Conservation (phyloP, 257 asterid species). For the Solanum gracilifrons region DNA sequence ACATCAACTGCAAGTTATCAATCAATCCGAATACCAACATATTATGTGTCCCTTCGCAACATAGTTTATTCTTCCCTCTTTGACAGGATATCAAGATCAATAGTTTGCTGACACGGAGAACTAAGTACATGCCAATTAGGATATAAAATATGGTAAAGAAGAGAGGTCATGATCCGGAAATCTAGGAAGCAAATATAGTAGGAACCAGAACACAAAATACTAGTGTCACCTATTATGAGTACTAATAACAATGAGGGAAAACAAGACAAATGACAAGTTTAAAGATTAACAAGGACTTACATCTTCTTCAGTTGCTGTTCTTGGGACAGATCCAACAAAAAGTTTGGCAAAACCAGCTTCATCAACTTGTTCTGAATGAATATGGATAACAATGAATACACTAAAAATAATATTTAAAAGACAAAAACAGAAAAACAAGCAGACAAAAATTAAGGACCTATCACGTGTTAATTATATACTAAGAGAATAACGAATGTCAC, state of each 20-base stretch:
- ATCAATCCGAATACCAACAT: neutral
- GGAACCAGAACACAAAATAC: neutral
- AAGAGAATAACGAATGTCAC: neutral
- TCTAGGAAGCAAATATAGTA: neutral
- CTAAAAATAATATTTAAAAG: neutral
- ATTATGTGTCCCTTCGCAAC: neutral
- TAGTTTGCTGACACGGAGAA: neutral
- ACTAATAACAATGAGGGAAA: neutral
- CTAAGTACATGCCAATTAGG: neutral
- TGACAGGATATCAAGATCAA: neutral
- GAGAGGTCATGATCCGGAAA: neutral
- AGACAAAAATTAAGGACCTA: neutral
- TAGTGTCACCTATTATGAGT: neutral
- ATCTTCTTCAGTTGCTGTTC: conserved; percentile 76
- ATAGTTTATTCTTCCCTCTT: neutral
- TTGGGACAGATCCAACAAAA: conserved; percentile 91
- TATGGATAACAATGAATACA: neutral
- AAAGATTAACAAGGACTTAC: conserved; percentile 32
- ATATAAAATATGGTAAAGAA: neutral
- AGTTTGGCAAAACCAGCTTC: conserved; percentile 68
- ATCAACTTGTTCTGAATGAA: conserved; percentile 39
- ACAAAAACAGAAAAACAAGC: neutral
- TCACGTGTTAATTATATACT: neutral
- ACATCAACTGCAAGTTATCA: neutral
- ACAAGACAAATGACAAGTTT: neutral